Evolutionary conservation across 768 basidiomycete species (phyloP).

Genomic region (Tephrocybe sp.): DNA sequence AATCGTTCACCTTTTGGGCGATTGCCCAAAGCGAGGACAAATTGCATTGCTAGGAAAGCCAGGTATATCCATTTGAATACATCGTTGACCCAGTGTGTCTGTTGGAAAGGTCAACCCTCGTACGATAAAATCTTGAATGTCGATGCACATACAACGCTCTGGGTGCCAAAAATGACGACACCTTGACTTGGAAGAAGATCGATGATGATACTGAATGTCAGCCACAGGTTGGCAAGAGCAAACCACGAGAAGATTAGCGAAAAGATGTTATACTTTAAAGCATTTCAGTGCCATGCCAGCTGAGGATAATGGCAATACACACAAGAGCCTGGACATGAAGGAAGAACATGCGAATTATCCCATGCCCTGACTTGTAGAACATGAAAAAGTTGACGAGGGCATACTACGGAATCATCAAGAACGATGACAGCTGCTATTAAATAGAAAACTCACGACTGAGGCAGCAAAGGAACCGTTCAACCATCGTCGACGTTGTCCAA

Average conservation of each 20-base stretch:
- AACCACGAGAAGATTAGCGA: slow-evolving; percentile 92
- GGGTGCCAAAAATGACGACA: slow-evolving; percentile 72
- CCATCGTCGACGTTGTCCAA: slow-evolving; percentile 96
- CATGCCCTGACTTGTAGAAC: slow-evolving; percentile 85
- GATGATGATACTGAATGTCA: slow-evolving; percentile 96
- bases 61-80: slow-evolving; percentile 87
- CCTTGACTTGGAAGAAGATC: slow-evolving; percentile 65
- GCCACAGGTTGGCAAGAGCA: slow-evolving; percentile 87
- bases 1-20: slow-evolving; percentile 86
- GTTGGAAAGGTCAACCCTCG: slow-evolving; percentile 1
- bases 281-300: not conserved
- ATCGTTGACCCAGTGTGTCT: slow-evolving; percentile 91
- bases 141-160: slow-evolving; percentile 52
- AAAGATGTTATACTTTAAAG: slow-evolving; percentile 77
- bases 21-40: slow-evolving; percentile 65
- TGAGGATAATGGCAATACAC: slow-evolving; percentile 26
- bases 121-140: not conserved
- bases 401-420: slow-evolving; percentile 50
- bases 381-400: slow-evolving; percentile 91
- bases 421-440: not conserved
- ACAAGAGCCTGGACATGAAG: slow-evolving; percentile 92
- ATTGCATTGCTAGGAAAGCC: slow-evolving; percentile 77
- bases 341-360: slow-evolving; percentile 93
- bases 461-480: slow-evolving; percentile 95
- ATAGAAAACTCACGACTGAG: slow-evolving; percentile 62